Evolutionary conservation across 2,329 filamentous ascomycete species (phyloP), one percentile per base, ranked within the genome.

Genomic region (Amylocarpus encephaloides): DNA sequence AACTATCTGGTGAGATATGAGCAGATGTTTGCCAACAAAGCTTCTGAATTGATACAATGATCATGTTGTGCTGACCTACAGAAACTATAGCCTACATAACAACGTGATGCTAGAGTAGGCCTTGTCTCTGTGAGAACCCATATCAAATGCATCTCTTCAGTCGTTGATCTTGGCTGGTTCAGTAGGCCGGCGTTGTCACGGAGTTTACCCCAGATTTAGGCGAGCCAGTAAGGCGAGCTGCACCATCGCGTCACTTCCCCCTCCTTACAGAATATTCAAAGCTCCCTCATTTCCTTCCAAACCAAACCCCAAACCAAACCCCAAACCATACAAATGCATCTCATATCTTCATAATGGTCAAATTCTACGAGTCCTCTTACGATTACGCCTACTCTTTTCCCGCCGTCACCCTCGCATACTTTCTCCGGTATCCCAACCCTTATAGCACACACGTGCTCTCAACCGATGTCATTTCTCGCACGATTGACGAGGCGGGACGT

Each of bases 341-440:
- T 48, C 44, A 48, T 41, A 43, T 43, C 47, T 16, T 42, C 48
- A 61, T 49, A 53, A 67, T 67, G 65, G 64, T 67, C 40, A 67
- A 66, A 60, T 67, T 66, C 57, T 66, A 63, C 59, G 64, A 66
- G 48, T 82, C 80, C 61, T 81, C 78, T 70, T 85, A 87, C 67
- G 80, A 77, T 63, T 90, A 91, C 75, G 77, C 83, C 58, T 88
- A 92, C 70, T 84, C 86, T 43, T 92, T 92, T 72, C 83, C 86
- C 55, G 87, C 87, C 67, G 88, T 93, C 55, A 89, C 87, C 43
- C 83, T 93, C 68, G 88, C 88, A 71, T 93, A 89, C 77, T 93
- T 92, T 71, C 83, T 93, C 44, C 86, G 88, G 58, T 93, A 93
- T 71, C 89, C 86, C 52, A 93, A 92, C 64, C 88, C 88, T 6